Base-by-base conservation (phyloP, 371 early-diverging fungal species). In the Chytridiales sp. region DNA sequence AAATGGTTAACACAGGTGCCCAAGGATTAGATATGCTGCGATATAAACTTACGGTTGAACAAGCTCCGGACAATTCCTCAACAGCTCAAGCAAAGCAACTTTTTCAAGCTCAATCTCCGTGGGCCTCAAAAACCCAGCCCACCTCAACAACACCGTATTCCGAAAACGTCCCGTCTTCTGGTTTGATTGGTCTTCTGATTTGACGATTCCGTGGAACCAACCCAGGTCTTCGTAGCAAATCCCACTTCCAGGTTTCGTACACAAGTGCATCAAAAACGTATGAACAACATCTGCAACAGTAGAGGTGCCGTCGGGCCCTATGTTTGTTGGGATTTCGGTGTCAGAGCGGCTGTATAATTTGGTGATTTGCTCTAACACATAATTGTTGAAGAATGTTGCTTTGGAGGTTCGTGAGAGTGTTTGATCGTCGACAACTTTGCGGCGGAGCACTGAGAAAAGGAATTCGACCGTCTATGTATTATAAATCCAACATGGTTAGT, bases 171-270 rank as follows among this genome's bases (percentile, higher is more conserved):
- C 3, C 34, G 44, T 9, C 50, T 40, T 9, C 3, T 46, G 8
- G 65, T 47, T 40, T 67, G 72, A n/a, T n/a, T n/a, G n/a, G n/a
- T n/a, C n/a, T n/a, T n/a, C n/a, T n/a, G n/a, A n/a, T n/a, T n/a
- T n/a, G n/a, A n/a, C n/a, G 1, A 79, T n/a, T n/a, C n/a, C 72
- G 22, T 87, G 84, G 61, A 90, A 89, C 91, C 91, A 91, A 13
- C 89, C 88, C 13, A 70, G 70, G 56, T 88, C 89, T 22, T 76
- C 76, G 47, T 82, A 85, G 53, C 93, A 93, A 2, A 92, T 72
- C 29, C 91, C 92, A 13, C 77, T 70, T 5, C 89, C 89, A 8
- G 91, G 89, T 0, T 73, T 79, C 27, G 85, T 86, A 56, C 90
- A 91, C 1, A 90, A 69, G 15, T 87, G 78, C 36, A 85, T 64